These are phyloP conservation scores for Fusarium anguioides DNA, from an alignment of 2,329 filamentous ascomycete genomes.

Conservation along the genomic window DNA sequence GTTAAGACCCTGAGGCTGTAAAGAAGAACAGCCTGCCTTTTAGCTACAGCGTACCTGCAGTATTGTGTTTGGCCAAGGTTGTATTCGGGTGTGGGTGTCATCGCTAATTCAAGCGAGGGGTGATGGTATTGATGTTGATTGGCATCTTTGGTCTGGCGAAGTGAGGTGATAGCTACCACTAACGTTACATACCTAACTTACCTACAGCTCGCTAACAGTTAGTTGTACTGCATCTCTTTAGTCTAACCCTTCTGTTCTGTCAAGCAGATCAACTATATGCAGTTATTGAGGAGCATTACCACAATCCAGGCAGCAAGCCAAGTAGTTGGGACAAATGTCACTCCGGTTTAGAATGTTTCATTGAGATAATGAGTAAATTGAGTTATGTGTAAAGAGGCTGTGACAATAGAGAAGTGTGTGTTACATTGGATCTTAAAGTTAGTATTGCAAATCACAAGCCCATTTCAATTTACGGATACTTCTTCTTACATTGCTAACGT, in stretches of 20 bases:
- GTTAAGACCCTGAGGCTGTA: constrained; percentile 17
- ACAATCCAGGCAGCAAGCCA: background rate
- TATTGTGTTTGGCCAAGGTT: constrained; percentile 4
- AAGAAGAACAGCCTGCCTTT: constrained; percentile 11
- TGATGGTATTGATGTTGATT: background rate
- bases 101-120: background rate
- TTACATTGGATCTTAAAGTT: too few species aligned
- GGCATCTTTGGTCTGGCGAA: too few species aligned
- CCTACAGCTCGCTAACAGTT: too few species aligned
- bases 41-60: constrained; percentile 41
- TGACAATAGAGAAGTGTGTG: background rate
- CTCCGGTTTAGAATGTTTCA: background rate
- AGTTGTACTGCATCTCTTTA: too few species aligned
- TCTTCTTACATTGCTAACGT: too few species aligned
- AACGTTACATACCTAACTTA: too few species aligned
- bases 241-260: too few species aligned
- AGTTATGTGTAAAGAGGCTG: background rate
- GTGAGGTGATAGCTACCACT: background rate
- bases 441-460: too few species aligned
- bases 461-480: too few species aligned
- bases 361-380: background rate
- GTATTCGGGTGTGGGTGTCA: constrained; percentile 5
- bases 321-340: background rate
- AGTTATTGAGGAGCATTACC: background rate
- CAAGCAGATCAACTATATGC: too few species aligned